Evolutionary conservation across 768 basidiomycete species (phyloP).

Genomic region (Crepidotus variabilis): DNA sequence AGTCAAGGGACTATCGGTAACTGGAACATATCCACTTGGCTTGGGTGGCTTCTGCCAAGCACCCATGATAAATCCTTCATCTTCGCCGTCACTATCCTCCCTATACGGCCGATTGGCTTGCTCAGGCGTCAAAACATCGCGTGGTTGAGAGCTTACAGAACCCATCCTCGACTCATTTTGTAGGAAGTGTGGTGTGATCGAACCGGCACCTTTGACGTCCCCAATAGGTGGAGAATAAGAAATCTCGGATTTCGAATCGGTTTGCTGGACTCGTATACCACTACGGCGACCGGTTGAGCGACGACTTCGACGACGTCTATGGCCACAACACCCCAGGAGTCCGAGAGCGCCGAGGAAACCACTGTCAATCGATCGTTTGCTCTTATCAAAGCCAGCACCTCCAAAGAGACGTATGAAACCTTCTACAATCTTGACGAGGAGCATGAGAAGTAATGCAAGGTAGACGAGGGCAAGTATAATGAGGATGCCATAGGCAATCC

Average conservation of each 20-base stretch:
- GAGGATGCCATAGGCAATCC: conserved; percentile 93
- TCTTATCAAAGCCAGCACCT: conserved; percentile 79
- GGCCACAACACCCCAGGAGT: conserved; percentile 64
- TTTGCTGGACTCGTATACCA: conserved; percentile 2
- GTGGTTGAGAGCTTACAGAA: conserved; percentile 56
- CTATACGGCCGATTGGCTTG: conserved; percentile 72
- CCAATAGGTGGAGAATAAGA: conserved; percentile 48
- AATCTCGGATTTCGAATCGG: neutral
- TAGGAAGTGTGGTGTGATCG: conserved; percentile 30
- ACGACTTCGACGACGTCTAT: conserved; percentile 33
- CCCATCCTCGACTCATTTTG: conserved; percentile 39
- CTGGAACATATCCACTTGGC: conserved; percentile 40
- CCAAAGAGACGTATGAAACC: conserved; percentile 76
- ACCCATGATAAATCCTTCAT: conserved; percentile 88
- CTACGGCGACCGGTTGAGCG: conserved; percentile 17
- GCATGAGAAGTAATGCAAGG: conserved; percentile 76
- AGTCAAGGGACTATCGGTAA: conserved; percentile 32
- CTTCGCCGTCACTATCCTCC: conserved; percentile 74
- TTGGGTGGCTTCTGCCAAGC: conserved; percentile 83
- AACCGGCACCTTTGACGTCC: conserved; percentile 24
- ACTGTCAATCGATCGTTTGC: conserved; percentile 72
- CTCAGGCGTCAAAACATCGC: conserved; percentile 74
- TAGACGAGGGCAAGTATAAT: conserved; percentile 81
- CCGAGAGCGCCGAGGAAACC: conserved; percentile 86
- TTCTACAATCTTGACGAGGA: conserved; percentile 82